phyloP scores from a whole-genome alignment of 805 yeast species.

The Tetrapisispora phaffii region DNA sequence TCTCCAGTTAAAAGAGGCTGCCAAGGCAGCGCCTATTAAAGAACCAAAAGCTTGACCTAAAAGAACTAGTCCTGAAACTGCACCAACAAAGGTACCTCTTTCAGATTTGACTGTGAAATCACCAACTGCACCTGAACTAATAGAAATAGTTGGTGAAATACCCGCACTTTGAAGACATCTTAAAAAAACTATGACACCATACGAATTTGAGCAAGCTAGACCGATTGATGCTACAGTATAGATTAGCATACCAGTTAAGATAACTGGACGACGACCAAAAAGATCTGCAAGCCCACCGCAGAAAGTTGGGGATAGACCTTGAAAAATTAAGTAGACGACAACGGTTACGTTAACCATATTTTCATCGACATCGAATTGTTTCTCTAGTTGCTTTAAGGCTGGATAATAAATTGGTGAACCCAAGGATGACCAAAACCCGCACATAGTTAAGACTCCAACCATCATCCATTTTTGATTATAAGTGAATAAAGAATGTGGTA shows the following conservation, averaged over 20 bases:
- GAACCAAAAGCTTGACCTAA: slow-evolving; percentile 75
- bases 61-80: slow-evolving; percentile 52
- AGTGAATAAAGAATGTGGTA: slow-evolving; percentile 21
- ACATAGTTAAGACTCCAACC: slow-evolving; percentile 25
- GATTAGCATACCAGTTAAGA: slow-evolving; percentile 44
- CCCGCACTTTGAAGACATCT: slow-evolving; percentile 66
- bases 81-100: slow-evolving; percentile 63
- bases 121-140: slow-evolving; percentile 60
- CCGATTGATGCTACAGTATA: slow-evolving; percentile 57
- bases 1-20: slow-evolving; percentile 53
- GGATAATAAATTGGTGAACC: slow-evolving; percentile 79
- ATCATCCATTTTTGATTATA: slow-evolving; percentile 24
- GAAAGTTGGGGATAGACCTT: slow-evolving; percentile 64
- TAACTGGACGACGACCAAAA: slow-evolving; percentile 61
- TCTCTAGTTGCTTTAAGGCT: slow-evolving; percentile 51
- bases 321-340: slow-evolving; percentile 63
- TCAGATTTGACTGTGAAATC: slow-evolving; percentile 55
- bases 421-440: slow-evolving; percentile 56
- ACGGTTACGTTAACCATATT: slow-evolving; percentile 58
- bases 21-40: slow-evolving; percentile 40
- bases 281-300: slow-evolving; percentile 59
- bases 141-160: slow-evolving; percentile 62
- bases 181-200: slow-evolving; percentile 51
- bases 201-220: slow-evolving; percentile 48
- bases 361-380: slow-evolving; percentile 44